phyloP scores from a whole-genome alignment of 208 protist species.

The Strigomonas galati region DNA sequence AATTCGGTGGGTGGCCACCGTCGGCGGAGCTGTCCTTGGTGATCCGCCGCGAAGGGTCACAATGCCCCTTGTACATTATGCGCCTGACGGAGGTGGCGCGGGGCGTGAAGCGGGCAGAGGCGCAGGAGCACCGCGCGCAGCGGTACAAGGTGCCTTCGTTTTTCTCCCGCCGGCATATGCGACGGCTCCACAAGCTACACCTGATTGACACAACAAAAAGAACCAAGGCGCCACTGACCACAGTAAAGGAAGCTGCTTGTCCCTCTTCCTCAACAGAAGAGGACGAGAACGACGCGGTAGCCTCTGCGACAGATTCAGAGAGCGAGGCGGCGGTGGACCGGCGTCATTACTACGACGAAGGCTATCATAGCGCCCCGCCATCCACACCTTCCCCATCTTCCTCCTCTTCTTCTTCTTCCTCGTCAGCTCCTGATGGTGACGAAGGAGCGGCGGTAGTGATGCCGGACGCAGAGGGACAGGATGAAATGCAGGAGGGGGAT shows the following conservation, averaged over 20 bases:
- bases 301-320: conserved; percentile 19
- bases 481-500: too few relatives aligned
- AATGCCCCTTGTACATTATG: conserved; percentile 40
- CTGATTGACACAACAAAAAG: too few relatives aligned
- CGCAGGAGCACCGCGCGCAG: background rate
- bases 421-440: too few relatives aligned
- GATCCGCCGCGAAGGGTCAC: conserved; percentile 28
- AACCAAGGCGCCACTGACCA: too few relatives aligned
- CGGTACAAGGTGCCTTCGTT: too few relatives aligned
- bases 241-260: too few relatives aligned
- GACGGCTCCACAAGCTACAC: too few relatives aligned
- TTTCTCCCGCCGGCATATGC: too few relatives aligned
- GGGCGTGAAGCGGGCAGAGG: conserved; percentile 31
- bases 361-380: background rate
- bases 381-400: background rate
- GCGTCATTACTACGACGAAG: too few relatives aligned
- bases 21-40: conserved; percentile 27
- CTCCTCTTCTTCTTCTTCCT: background rate
- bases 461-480: too few relatives aligned
- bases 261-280: too few relatives aligned
- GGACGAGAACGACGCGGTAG: conserved; percentile 15
- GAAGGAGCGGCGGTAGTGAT: too few relatives aligned
- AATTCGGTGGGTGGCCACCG: conserved; percentile 59
- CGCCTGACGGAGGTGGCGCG: conserved; percentile 20
- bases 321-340: background rate